phyloP scores from a whole-genome alignment of 2,329 filamentous ascomycete genomes.

The Colletotrichum phormii region DNA sequence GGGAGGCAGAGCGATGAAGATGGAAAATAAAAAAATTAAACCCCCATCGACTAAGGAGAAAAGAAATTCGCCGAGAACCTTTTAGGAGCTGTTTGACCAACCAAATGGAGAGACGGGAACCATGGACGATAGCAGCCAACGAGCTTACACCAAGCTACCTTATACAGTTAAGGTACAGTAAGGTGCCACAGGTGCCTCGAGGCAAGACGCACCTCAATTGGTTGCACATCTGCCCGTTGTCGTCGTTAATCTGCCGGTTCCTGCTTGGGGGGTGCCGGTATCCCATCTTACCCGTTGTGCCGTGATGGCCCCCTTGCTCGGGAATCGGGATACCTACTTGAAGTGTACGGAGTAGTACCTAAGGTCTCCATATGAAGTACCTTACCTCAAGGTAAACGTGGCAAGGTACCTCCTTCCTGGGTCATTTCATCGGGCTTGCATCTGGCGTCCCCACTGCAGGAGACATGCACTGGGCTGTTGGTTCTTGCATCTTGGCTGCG shows the following conservation, averaged over 20 bases:
- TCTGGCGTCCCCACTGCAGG: conserved; percentile 7
- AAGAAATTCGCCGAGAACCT: neutral
- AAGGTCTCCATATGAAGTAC: too few species aligned
- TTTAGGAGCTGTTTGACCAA: neutral
- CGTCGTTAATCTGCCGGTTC: neutral
- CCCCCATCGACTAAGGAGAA: neutral
- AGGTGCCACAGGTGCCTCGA: neutral
- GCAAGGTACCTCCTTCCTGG: neutral
- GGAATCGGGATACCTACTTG: neutral
- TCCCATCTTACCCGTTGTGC: conserved; percentile 14
- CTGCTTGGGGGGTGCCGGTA: conserved; percentile 10
- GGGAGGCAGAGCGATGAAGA: neutral
- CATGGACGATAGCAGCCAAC: neutral
- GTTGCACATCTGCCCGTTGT: neutral
- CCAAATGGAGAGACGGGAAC: neutral
- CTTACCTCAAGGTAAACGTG: too few species aligned
- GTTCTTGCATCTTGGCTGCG: conserved; percentile 2
- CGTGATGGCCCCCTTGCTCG: neutral
- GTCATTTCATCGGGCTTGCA: conserved; percentile 27
- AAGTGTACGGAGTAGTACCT: too few species aligned
- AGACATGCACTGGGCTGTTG: neutral
- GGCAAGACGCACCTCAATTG: neutral
- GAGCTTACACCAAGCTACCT: neutral
- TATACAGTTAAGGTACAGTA: neutral
- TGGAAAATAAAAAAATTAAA: conserved; percentile 9